Evolutionary conservation across 176 grass and related monocot species (phyloP).

Genomic region (Pontederia crassipes): DNA sequence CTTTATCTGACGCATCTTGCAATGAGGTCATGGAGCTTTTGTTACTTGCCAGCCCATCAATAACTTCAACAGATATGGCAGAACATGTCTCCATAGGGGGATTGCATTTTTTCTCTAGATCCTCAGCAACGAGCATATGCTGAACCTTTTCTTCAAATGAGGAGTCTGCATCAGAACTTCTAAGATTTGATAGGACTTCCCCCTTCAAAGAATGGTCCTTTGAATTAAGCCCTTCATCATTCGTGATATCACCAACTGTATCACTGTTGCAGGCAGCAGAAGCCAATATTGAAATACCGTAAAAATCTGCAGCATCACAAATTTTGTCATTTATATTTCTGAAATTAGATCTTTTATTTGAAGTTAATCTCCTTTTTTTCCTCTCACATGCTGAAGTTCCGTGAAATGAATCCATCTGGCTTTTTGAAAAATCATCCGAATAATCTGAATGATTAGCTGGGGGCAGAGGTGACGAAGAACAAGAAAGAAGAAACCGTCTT

Average conservation of each 20-base stretch:
- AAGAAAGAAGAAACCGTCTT: constrained; percentile 55
- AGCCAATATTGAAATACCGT: constrained; percentile 94
- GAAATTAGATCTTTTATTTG: constrained; percentile 3
- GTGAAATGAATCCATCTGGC: constrained; percentile 21
- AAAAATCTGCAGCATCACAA: constrained; percentile 58
- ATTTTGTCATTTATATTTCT: constrained; percentile 15
- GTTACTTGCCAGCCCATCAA: constrained; percentile 14
- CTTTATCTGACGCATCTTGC: constrained; percentile 24
- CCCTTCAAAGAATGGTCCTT: constrained; percentile 27
- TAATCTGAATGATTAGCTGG: constrained; percentile 32
- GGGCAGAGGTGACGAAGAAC: constrained; percentile 47
- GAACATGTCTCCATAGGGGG: constrained; percentile 17
- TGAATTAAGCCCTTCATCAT: constrained; percentile 21
- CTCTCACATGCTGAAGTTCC: constrained; percentile 32
- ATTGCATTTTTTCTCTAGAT: constrained; percentile 17
- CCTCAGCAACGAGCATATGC: constrained; percentile 16
- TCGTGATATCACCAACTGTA: constrained; percentile 24
- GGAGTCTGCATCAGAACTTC: constrained; percentile 20
- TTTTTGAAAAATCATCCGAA: constrained; percentile 28
- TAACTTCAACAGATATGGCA: constrained; percentile 15
- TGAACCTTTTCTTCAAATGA: constrained; percentile 21
- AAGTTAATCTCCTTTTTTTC: constrained; percentile 21
- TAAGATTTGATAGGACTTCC: constrained; percentile 15
- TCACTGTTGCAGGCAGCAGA: constrained; percentile 71
- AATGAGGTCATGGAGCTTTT: constrained; percentile 23